phyloP scores from a whole-genome alignment of 441 rosid species.

The Bocquillonia castaneifolia region DNA sequence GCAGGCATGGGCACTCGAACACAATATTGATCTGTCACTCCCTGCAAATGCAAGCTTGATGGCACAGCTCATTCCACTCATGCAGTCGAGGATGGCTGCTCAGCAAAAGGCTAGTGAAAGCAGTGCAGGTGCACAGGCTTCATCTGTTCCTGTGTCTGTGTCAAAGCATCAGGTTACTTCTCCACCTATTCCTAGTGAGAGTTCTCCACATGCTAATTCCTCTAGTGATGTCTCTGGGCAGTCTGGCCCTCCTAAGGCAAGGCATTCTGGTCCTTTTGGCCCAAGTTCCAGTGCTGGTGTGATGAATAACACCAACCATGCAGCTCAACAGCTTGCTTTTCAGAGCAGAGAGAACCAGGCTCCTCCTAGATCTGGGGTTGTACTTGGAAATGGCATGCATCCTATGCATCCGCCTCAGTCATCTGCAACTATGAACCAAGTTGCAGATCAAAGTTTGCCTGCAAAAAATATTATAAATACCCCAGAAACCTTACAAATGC shows the following conservation, averaged over 20 bases:
- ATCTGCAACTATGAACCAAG: constrained; percentile 47
- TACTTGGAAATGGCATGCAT: constrained; percentile 64
- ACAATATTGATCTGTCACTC: constrained; percentile 79
- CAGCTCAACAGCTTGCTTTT: constrained; percentile 54
- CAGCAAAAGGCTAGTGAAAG: constrained; percentile 75
- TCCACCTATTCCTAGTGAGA: constrained; percentile 62
- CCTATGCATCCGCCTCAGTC: constrained; percentile 67
- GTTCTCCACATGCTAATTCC: constrained; percentile 77
- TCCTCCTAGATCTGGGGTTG: constrained; percentile 52
- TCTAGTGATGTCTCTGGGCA: constrained; percentile 80
- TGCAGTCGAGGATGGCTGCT: constrained; percentile 85
- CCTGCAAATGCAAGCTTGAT: constrained; percentile 88
- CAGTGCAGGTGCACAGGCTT: constrained; percentile 46
- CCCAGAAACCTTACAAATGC: constrained; percentile 59
- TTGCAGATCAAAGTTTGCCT: constrained; percentile 50
- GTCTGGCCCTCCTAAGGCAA: constrained; percentile 69
- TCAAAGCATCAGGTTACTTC: constrained; percentile 75
- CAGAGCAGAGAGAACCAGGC: constrained; percentile 68
- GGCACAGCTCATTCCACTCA: constrained; percentile 69
- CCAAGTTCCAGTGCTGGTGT: constrained; percentile 54
- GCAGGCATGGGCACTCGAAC: constrained; percentile 93
- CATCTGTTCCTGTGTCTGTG: constrained; percentile 43
- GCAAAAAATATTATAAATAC: constrained; percentile 43
- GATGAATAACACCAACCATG: constrained; percentile 39
- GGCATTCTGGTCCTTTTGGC: constrained; percentile 55